These are phyloP conservation scores for Kockiozyma suomiensis DNA, from an alignment of 805 yeast genomes.

Conservation along the genomic window DNA sequence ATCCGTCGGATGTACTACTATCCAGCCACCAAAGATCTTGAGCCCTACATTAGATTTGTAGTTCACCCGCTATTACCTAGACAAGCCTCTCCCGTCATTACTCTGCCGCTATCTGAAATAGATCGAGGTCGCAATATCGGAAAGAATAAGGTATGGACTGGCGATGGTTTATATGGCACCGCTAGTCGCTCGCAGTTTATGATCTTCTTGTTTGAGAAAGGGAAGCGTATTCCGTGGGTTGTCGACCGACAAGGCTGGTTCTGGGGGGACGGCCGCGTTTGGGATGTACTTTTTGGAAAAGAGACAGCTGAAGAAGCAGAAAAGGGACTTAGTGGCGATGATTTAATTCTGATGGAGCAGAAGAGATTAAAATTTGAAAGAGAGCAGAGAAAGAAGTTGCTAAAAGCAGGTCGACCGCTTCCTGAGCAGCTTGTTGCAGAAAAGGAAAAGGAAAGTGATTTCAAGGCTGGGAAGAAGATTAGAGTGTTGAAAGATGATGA, in stretches of 20 bases:
- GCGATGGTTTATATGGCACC: slow-evolving; percentile 86
- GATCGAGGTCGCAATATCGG: slow-evolving; percentile 51
- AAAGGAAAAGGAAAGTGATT: not conserved
- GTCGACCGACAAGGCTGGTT: slow-evolving; percentile 86
- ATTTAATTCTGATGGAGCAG: slow-evolving; percentile 41
- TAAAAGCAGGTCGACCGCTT: not conserved
- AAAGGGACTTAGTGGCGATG: slow-evolving; percentile 65
- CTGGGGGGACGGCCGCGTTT: slow-evolving; percentile 90
- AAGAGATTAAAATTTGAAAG: slow-evolving; percentile 2
- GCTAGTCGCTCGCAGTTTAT: slow-evolving; percentile 72
- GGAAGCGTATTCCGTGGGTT: slow-evolving; percentile 63
- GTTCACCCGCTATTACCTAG: slow-evolving; percentile 76
- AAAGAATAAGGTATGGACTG: slow-evolving; percentile 75
- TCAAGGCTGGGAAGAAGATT: not conserved
- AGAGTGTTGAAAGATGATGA: not conserved
- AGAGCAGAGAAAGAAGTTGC: not conserved
- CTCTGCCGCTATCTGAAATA: slow-evolving; percentile 61
- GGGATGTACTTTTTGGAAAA: slow-evolving; percentile 78
- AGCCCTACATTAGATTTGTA: slow-evolving; percentile 62
- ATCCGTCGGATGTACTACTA: slow-evolving; percentile 76
- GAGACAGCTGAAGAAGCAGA: slow-evolving; percentile 78
- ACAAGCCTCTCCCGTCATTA: slow-evolving; percentile 73
- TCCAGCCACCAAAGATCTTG: slow-evolving; percentile 30
- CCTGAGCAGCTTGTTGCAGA: not conserved
- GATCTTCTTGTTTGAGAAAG: slow-evolving; percentile 67